Base-by-base conservation (phyloP, 495 filamentous ascomycete genomes). In the Penicillium manginii region DNA sequence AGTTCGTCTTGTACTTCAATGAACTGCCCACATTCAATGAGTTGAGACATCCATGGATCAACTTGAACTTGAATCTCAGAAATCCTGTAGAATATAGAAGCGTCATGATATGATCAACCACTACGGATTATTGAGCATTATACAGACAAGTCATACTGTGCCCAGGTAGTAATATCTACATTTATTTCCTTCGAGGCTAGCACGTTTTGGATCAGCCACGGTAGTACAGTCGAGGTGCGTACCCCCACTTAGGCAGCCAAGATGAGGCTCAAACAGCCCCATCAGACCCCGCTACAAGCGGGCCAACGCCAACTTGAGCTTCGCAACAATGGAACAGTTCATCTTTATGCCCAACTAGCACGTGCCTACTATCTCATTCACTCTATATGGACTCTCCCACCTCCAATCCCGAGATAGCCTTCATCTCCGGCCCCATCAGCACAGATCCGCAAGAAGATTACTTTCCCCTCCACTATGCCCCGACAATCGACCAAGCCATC, bases 391-490 rank as follows among this genome's bases (percentile, higher is more conserved):
- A 37, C 14, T 5, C 12, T 1, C 4, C 35, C 11, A 37, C 35
- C 0, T 10, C 35, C 15, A n/a, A n/a, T 3, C 40, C 40, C 35
- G 33, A 61, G 14, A 58, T 60, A 18, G 67, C 70, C 9, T 73
- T 70, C 59, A 71, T 73, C 33, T 71, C 67, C 4, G 70, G 70
- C n/a, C 70, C 70, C 3, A 59, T 69, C 22, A 55, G 64, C 51
- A 68, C 58, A 11, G 63, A 67, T 6, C 50, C 60, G 15, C n/a
- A 59, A 11, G 55, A 54, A 18, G 12, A 31, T 21, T 73, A 65
- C 52, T 70, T 73, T 50, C 49, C 54, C 6, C 63, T 52, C 2
- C 56, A 70, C 55, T 72, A 70, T 45, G 43, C 58, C 3, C 52
- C 58, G 15, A 49, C 10, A 8, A 64, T 73, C 35, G 52, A 67